Conservation (phyloP, 768 basidiomycete genomes). For the Kwoniella sp. region DNA sequence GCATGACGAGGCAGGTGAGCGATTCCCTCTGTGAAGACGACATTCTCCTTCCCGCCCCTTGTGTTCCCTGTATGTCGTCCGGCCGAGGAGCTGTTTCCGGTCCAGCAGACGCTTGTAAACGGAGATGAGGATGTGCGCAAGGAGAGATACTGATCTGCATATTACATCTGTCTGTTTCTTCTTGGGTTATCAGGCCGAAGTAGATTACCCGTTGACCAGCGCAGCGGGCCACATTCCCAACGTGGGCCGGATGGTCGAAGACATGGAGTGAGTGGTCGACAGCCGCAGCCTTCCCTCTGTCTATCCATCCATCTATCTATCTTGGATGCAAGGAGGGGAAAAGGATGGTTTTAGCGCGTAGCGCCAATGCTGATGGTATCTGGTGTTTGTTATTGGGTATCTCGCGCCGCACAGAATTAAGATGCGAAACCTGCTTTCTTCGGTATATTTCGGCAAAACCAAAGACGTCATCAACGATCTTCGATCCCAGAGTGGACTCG, state of each 20-base stretch:
- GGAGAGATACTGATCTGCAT: conserved; percentile 26
- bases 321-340: no score
- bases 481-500: conserved; percentile 81
- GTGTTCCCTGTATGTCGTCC: no score
- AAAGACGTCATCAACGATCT: conserved; percentile 92
- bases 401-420: conserved; percentile 63
- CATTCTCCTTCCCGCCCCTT: no score
- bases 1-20: conserved; percentile 94
- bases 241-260: conserved; percentile 93
- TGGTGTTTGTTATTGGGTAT: no score
- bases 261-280: conserved; percentile 74
- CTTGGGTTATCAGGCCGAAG: conserved; percentile 66
- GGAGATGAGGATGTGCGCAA: no score
- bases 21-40: no score
- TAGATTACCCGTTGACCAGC: conserved; percentile 80
- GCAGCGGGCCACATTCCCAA: conserved; percentile 84
- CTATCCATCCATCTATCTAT: background rate
- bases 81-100: no score
- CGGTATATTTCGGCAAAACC: conserved; percentile 96
- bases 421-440: conserved; percentile 85
- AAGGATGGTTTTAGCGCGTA: no score
- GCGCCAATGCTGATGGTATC: background rate
- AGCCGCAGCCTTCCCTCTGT: background rate
- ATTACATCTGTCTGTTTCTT: background rate
- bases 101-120: no score